These are phyloP conservation scores for Scalesia atractyloides DNA, from an alignment of 129 eudicot genomes.

Conservation along the genomic window DNA sequence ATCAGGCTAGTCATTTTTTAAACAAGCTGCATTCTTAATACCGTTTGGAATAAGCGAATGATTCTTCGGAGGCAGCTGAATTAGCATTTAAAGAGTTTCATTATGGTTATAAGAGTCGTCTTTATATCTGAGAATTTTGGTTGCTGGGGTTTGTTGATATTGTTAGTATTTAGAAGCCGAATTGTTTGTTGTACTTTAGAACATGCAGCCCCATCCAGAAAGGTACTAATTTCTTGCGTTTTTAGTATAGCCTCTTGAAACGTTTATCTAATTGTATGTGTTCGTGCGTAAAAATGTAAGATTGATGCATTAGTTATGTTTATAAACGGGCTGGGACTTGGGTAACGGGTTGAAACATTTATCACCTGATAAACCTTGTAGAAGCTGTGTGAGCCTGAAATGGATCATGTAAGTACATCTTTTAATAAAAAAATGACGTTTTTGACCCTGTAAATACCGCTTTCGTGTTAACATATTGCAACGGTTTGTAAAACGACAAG, in stretches of 20 bases:
- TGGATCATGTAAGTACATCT: no score
- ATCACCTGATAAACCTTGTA: no score
- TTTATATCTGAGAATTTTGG: slow-evolving; percentile 26
- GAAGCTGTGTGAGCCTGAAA: no score
- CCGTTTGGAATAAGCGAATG: slow-evolving; percentile 33
- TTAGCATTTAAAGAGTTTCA: slow-evolving; percentile 22
- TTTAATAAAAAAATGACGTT: no score
- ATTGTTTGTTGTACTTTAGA: slow-evolving; percentile 28
- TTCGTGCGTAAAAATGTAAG: not conserved
- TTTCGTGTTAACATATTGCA: no score
- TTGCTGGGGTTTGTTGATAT: slow-evolving; percentile 30
- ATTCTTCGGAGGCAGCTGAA: slow-evolving; percentile 24
- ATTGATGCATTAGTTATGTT: not conserved
- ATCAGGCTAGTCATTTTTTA: slow-evolving; percentile 31
- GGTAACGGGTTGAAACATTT: not conserved
- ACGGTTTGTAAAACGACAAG: no score
- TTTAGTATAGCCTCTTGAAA: not conserved
- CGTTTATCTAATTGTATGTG: not conserved
- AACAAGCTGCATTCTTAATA: slow-evolving; percentile 32
- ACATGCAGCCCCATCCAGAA: slow-evolving; percentile 23
- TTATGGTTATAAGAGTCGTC: slow-evolving; percentile 1
- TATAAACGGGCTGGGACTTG: not conserved
- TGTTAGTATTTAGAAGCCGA: slow-evolving; percentile 19
- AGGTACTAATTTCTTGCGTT: slow-evolving; percentile 29
- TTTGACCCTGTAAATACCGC: no score